Base-by-base conservation (phyloP, 306 rosid genomes). In the Prosopis cineraria region DNA sequence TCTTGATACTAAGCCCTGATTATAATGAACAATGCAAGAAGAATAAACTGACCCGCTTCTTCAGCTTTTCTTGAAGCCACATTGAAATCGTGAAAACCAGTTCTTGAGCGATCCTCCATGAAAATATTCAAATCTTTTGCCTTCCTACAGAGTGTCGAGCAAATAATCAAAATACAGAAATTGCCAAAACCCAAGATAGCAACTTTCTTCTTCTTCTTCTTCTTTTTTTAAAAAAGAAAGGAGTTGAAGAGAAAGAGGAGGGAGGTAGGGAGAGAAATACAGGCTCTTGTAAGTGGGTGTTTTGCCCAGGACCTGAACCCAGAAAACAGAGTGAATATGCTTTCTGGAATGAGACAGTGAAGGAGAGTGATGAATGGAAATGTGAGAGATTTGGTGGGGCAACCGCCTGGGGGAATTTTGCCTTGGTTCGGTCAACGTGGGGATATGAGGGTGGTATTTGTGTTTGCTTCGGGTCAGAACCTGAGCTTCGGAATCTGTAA, bases 21-120 rank as follows among this genome's bases (percentile, higher is more conserved):
- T 65, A 62, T 24, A 58, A 31, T 48, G 55, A 52, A 34, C 30
- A 59, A 52, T 24, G 63, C 56, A 47, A 72, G 65, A 58, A 65
- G 68, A 62, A 43, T 3, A 25, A 24, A 80, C 86, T 29, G 20
- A 91, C 99, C 97, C 39, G 99, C 86, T 88, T 93, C 97, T 86
- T 91, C 99, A 50, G 97, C 98, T 79, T 91, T 95, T 80, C 98
- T 93, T 76, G 97, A 93, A 78, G 98, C 97, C 90, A 90, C 72
- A 37, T 83, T 88, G 48, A 89, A 76, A 85, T 90, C 93, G 60
- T 88, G 94, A 64, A 85, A 64, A 70, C 87, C 91, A 68, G 72
- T 84, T 83, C 84, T 82, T 30, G 81, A 71, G 60, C 77, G 50
- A 76, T 80, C 80, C 81, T 81, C 91, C 99, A 93, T 89, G 43